Evolutionary conservation across 495 filamentous ascomycete species (phyloP), one percentile per base, ranked within the genome.

Genomic region (Penicillium waksmanii): DNA sequence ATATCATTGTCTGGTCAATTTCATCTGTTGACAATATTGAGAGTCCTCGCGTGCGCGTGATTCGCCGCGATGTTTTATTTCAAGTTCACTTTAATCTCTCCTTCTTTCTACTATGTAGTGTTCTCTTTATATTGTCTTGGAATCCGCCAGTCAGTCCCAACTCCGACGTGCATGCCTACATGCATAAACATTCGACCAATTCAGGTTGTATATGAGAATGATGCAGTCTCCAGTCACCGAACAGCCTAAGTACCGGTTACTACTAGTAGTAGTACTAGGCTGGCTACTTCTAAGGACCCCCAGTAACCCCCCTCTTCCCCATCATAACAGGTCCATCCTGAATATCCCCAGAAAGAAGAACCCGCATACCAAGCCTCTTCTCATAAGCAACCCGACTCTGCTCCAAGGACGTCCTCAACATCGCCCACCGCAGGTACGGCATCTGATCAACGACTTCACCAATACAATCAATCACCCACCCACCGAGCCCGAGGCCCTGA

Each of bases 381-480:
- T 75, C 65, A 64, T 89, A 88, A 34, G 83, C 63, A 44, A 70
- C 63, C 38, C 72, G 70, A 34, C 68, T 76, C 36, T 63, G 65
- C 62, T 53, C 71, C 53, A 49, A 25, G 2, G 51, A 54, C 6
- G 83, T 83, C 27, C 86, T 56, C 51, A 90, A 60, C 64, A 87
- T 69, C n/a, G 77, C 64, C 61, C 84, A 68, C 43, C 87, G 67
- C 59, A 91, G 65, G 55, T 80, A 68, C 11, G 85, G 82, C 80
- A 88, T 82, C 3, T 58, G 60, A n/a, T 72, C 58, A 19, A 89
- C 38, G 1, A 80, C 48, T 61, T 90, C 85, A 40, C 82, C 73
- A 10, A 86, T 66, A 61, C 85, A 87, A 18, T 66, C 60, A 61
- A 89, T 80, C 56, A 90, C 64, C 86, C 86, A 92, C 10, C 68